Evolutionary conservation across 2,329 filamentous ascomycete species (phyloP).

Genomic region (Phoma sp.): DNA sequence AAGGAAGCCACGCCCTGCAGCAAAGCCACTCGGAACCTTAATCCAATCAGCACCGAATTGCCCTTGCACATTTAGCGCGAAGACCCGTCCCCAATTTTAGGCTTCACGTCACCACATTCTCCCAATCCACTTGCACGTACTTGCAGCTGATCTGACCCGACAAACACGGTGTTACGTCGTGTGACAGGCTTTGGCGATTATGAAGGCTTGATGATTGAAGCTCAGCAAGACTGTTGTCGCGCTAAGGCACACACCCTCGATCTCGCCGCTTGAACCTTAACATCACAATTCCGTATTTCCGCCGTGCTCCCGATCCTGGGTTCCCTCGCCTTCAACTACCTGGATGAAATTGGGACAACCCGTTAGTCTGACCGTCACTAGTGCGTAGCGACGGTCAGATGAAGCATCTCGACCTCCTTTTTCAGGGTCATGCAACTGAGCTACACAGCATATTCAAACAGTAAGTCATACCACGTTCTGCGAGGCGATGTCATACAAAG

Average conservation of each 20-base stretch:
- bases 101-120: slow-evolving; percentile 16
- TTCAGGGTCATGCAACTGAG: slow-evolving; percentile 10
- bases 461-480: slow-evolving; percentile 21
- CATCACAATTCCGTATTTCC: not conserved
- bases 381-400: not conserved
- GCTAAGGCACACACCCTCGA: not conserved
- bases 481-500: not conserved
- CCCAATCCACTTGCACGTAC: slow-evolving; percentile 10
- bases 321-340: not conserved
- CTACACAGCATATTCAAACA: slow-evolving; percentile 13
- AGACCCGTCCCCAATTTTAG: slow-evolving; percentile 2
- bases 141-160: slow-evolving; percentile 15
- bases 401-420: not conserved
- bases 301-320: not conserved
- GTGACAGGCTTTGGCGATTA: slow-evolving; percentile 10
- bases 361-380: not conserved
- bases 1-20: slow-evolving; percentile 1
- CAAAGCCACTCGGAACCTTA: slow-evolving; percentile 15
- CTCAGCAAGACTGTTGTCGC: not conserved
- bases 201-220: not conserved
- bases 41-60: slow-evolving; percentile 3
- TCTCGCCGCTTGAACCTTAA: not conserved
- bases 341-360: not conserved
- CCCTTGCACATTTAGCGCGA: slow-evolving; percentile 11
- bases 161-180: slow-evolving; percentile 7